Evolutionary conservation across 2,329 filamentous ascomycete genomes (phyloP).

Genomic region (Fusarium devonianum): DNA sequence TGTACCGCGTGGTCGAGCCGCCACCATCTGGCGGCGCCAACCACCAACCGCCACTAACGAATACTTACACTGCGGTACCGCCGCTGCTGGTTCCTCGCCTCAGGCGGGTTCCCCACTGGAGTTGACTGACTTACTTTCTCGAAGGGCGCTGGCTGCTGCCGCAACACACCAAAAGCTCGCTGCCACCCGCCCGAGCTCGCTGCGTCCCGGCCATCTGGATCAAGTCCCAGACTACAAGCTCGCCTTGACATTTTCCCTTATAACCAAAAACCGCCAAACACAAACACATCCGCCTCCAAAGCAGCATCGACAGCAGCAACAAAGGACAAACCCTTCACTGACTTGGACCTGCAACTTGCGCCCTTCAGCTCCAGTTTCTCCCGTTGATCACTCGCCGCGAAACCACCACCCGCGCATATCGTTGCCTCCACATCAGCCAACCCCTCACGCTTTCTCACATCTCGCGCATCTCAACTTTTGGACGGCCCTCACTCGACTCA

Average conservation of each 20-base stretch:
- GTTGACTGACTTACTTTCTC: slow-evolving; percentile 2
- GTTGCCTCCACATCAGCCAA: slow-evolving; percentile 34
- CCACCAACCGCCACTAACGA: slow-evolving; percentile 31
- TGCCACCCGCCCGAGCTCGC: slow-evolving; percentile 39
- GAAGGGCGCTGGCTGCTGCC: slow-evolving; percentile 12
- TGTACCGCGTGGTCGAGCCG: slow-evolving; percentile 31
- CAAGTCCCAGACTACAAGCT: slow-evolving; percentile 25
- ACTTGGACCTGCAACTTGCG: slow-evolving; percentile 19
- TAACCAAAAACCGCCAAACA: no score
- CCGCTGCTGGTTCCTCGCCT: slow-evolving; percentile 12
- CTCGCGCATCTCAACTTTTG: slow-evolving; percentile 22
- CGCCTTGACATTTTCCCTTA: background rate
- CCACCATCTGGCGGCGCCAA: slow-evolving; percentile 32
- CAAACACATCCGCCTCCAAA: slow-evolving; percentile 18
- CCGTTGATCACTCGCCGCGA: slow-evolving; percentile 31
- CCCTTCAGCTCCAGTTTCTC: slow-evolving; percentile 25
- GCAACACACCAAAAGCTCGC: slow-evolving; percentile 32
- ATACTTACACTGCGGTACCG: slow-evolving; percentile 25
- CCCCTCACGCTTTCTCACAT: slow-evolving; percentile 31
- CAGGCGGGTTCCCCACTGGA: no score
- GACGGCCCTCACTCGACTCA: background rate
- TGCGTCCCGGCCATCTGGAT: slow-evolving; percentile 42
- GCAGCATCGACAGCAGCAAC: slow-evolving; percentile 5
- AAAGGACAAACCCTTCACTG: slow-evolving; percentile 10
- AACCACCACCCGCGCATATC: slow-evolving; percentile 26